Base-by-base conservation (phyloP, 176 grass and related monocot species). In the Phoenix dactylifera region DNA sequence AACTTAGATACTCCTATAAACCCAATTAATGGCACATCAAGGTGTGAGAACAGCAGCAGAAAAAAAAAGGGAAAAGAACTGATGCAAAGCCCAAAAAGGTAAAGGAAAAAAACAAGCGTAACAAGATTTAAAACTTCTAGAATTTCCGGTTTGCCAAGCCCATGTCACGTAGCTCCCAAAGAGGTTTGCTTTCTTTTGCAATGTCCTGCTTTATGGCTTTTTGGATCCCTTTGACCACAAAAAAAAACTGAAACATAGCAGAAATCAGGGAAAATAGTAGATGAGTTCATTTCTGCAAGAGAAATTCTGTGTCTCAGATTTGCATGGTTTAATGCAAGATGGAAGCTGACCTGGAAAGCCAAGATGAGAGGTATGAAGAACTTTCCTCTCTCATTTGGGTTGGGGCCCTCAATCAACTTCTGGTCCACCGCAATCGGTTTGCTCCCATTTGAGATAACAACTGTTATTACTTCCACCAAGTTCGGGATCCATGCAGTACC, bases 211-310 rank as follows among this genome's bases (percentile, higher is more conserved):
- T 60, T 60, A 60, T 60, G 7, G 58, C 58, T 7, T 26, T 16
- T 32, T 60, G 58, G 15, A 60, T 60, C 16, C 26, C 17, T 12
- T 60, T 60, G 5, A 60, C 28, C 15, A 60, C 58, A 32, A 60
- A 60, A 29, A 60, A 60, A 29, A 39, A 60, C 58, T 60, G 26
- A 60, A 60, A 60, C 35, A 44, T 12, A 39, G 48, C 1, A 3
- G 54, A 55, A 50, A 22, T 17, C 3, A 51, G 23, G 6, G 20
- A 87, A 76, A 60, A 88, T 83, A 72, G 76, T 64, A 44, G 10
- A 44, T 14, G 35, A 44, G 35, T 44, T 14, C 2, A 44, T 44
- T 44, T 44, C 35, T 44, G 35, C 35, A 44, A 2, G 35, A 44
- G 35, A 44, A 44, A 44, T 14, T 14, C 35, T 44, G 1, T 44